Conservation (phyloP, 2,329 filamentous ascomycete genomes). For the Didymella glomerata region DNA sequence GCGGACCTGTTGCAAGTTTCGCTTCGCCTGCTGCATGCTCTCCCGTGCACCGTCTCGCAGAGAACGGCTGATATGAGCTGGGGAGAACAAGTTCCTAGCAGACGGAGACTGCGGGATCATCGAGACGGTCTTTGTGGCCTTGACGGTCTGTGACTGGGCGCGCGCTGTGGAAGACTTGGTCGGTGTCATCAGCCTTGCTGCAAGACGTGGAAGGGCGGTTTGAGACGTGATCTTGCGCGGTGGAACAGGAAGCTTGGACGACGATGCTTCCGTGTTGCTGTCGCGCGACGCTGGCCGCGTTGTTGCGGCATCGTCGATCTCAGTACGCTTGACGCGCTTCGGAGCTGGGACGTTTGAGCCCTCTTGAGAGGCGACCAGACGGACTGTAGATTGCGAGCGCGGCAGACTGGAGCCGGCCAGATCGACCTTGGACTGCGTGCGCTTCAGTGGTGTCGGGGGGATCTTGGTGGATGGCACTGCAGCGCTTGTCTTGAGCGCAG, state of each 20-base stretch:
- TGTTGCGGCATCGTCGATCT: conserved; percentile 74
- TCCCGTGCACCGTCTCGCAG: conserved; percentile 51
- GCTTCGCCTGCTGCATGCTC: conserved; percentile 50
- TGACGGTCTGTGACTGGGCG: conserved; percentile 60
- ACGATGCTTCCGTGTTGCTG: conserved; percentile 21
- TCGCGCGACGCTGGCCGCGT: conserved; percentile 65
- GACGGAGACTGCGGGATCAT: conserved; percentile 66
- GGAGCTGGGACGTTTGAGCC: conserved; percentile 53
- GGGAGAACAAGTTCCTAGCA: conserved; percentile 59
- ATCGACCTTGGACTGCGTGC: conserved; percentile 65
- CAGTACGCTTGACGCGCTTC: conserved; percentile 75
- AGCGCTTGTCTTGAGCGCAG: conserved; percentile 67
- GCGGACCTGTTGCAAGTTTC: conserved; percentile 64
- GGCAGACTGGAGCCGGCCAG: conserved; percentile 59
- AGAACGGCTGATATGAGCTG: conserved; percentile 43
- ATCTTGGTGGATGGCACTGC: conserved; percentile 63
- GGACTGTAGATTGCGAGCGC: conserved; percentile 48
- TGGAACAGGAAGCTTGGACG: conserved; percentile 30
- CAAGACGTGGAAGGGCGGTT: conserved; percentile 58
- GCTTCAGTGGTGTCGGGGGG: conserved; percentile 59
- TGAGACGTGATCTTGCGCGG: conserved; percentile 42
- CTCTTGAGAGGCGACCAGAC: conserved; percentile 37
- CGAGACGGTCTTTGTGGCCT: conserved; percentile 56
- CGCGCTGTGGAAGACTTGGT: conserved; percentile 78
- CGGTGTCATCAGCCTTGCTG: conserved; percentile 70